A percentile compares a stretch with the other conserved stretches of the same genome.
These are phyloP conservation scores for Epichloe glyceriae DNA, from an alignment of 2,329 filamentous ascomycete genomes.

Conservation along the genomic window DNA sequence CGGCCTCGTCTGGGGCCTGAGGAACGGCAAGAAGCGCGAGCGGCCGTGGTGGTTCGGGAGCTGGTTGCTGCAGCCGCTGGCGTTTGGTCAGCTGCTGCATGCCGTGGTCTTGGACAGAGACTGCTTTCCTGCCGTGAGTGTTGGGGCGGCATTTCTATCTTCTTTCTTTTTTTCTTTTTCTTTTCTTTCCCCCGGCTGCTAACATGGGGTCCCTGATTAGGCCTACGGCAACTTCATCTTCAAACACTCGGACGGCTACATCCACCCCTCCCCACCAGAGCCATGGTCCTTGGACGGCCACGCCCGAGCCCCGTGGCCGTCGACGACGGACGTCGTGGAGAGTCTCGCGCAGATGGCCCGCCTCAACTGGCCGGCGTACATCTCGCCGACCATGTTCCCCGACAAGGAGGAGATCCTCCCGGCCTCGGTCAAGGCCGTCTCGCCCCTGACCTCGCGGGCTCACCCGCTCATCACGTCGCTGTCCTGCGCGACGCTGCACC, in stretches of 20 bases:
- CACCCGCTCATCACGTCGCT: constrained; percentile 78
- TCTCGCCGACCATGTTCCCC: constrained; percentile 79
- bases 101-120: constrained; percentile 67
- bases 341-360: constrained; percentile 69
- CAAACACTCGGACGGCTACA: constrained; percentile 64
- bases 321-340: constrained; percentile 62
- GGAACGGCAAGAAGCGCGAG: constrained; percentile 35
- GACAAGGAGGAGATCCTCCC: constrained; percentile 49
- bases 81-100: constrained; percentile 64
- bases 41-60: constrained; percentile 74
- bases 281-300: constrained; percentile 44
- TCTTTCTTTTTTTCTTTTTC: neutral
- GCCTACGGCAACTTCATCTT: constrained; percentile 39
- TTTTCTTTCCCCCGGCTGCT: too few species aligned
- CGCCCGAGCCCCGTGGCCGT: constrained; percentile 60
- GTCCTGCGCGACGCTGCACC: constrained; percentile 83
- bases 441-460: constrained; percentile 68
- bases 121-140: constrained; percentile 49
- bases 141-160: too few species aligned
- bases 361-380: constrained; percentile 73
- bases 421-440: constrained; percentile 50
- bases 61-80: constrained; percentile 67
- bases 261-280: constrained; percentile 57
- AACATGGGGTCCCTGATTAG: neutral
- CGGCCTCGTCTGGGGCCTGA: constrained; percentile 50